These are phyloP conservation scores for Polytrichum commune DNA, from an alignment of 225 moss, liverwort and hornwort genomes.

Conservation along the genomic window DNA sequence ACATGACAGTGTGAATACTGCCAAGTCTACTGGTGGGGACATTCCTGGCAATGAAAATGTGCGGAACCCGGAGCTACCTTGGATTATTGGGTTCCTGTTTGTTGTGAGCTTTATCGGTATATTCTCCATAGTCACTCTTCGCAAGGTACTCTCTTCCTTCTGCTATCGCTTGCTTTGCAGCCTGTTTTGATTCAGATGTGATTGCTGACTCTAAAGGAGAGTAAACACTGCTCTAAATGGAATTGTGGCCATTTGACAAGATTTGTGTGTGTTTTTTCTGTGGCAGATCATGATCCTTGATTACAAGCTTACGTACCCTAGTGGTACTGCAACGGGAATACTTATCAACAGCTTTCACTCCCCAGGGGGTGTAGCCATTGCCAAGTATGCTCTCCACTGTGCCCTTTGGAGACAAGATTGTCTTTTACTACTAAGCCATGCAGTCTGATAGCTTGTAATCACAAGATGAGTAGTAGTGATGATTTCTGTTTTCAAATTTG, in stretches of 20 bases:
- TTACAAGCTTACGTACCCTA: constrained; percentile 68
- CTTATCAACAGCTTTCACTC: constrained; percentile 88
- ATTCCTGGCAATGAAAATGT: constrained; percentile 48
- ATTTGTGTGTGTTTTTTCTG: background rate
- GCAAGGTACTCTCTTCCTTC: constrained; percentile 47
- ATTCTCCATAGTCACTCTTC: constrained; percentile 71
- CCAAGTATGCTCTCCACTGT: constrained; percentile 37
- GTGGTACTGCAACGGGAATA: constrained; percentile 75
- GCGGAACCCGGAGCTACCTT: constrained; percentile 51
- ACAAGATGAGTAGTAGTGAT: too few relatives aligned
- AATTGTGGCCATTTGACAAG: background rate
- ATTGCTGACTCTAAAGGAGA: too few relatives aligned
- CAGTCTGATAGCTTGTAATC: too few relatives aligned
- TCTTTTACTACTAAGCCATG: too few relatives aligned
- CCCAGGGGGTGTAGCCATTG: constrained; percentile 43
- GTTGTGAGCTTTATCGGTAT: constrained; percentile 63
- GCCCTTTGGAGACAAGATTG: too few relatives aligned
- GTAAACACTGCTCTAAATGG: too few relatives aligned
- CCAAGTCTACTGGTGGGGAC: constrained; percentile 7
- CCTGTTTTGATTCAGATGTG: too few relatives aligned
- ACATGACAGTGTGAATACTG: constrained; percentile 27
- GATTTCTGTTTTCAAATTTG: too few relatives aligned
- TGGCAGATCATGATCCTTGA: constrained; percentile 75
- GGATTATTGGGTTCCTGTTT: constrained; percentile 53
- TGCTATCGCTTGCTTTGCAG: too few relatives aligned